Base-by-base conservation (phyloP, 768 basidiomycete genomes). In the Trametes villosa region DNA sequence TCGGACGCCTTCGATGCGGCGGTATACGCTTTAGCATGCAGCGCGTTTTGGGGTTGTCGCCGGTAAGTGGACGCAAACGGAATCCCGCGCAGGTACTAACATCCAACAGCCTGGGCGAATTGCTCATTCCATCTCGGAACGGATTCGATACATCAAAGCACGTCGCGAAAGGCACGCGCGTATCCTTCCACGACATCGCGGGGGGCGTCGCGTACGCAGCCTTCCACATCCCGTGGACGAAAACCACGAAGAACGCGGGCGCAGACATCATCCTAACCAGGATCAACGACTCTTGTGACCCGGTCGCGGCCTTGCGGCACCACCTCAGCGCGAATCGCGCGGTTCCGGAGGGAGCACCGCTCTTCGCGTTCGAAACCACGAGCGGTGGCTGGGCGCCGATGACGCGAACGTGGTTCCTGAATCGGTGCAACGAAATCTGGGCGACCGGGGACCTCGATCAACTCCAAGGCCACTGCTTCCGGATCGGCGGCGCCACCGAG, bases 211-310 rank as follows among this genome's bases (percentile, higher is more conserved):
- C 45, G 12, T 67, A 57, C 40, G 60, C 67, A 12, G 59, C 63
- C 7, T 69, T 65, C 24, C 73, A 71, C 33, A 74, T 79, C 11
- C 77, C 78, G 0, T 76, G 74, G 71, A 72, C 75, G 0, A 78
- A 79, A 53, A 73, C 74, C 0, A 75, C 73, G 0, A 34, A 55
- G 0, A 31, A 65, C 4, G 34, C 34, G 0, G 72, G 78, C 2
- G 72, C 72, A 0, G 63, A 71, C 29, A 63, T 75, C 17, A 62
- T 70, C 3, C 45, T 76, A 26, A 72, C 71, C 17, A 65, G 45
- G 2, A 30, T 53, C 9, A 33, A 27, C 12, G 63, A 64, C 24
- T 42, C 56, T 3, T 38, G 70, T 33, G 53, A 59, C 61, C 63
- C 69, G 20, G 27, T 60, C 2, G 4, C 24, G 0, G 75, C 75